Conservation (phyloP, 495 filamentous ascomycete genomes). For the Massariosphaeria phaeospora region DNA sequence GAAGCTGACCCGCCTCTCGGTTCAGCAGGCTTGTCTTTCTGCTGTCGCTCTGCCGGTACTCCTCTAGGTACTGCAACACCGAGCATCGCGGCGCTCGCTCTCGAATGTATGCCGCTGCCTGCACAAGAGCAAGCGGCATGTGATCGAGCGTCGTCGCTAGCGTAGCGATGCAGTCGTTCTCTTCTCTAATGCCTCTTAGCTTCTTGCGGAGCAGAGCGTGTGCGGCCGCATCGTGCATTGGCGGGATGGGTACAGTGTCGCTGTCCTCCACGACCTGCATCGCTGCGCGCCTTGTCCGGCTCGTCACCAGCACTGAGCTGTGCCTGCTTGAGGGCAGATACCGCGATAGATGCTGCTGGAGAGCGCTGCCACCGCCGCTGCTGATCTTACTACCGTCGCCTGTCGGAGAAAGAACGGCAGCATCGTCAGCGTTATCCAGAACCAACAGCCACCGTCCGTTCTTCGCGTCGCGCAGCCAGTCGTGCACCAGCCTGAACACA, state of each 20-base stretch:
- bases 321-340: constrained; percentile 24
- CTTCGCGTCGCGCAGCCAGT: constrained; percentile 31
- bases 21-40: constrained; percentile 35
- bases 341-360: not conserved
- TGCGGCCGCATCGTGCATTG: constrained; percentile 37
- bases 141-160: constrained; percentile 16
- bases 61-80: constrained; percentile 38
- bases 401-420: constrained; percentile 36
- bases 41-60: constrained; percentile 38
- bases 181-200: constrained; percentile 25
- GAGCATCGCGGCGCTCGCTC: constrained; percentile 15
- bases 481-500: constrained; percentile 36
- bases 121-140: constrained; percentile 20
- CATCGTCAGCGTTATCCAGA: constrained; percentile 53
- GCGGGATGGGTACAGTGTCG: constrained; percentile 41
- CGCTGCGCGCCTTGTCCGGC: constrained; percentile 8
- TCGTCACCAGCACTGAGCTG: constrained; percentile 18
- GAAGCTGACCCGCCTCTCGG: constrained; percentile 36
- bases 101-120: constrained; percentile 24
- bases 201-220: constrained; percentile 44
- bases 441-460: constrained; percentile 47
- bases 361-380: not conserved
- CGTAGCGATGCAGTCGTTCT: not conserved
- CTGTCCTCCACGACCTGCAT: constrained; percentile 37
- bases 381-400: not conserved